Conservation (phyloP, 768 basidiomycete species). For the Auriscalpium orientale region DNA sequence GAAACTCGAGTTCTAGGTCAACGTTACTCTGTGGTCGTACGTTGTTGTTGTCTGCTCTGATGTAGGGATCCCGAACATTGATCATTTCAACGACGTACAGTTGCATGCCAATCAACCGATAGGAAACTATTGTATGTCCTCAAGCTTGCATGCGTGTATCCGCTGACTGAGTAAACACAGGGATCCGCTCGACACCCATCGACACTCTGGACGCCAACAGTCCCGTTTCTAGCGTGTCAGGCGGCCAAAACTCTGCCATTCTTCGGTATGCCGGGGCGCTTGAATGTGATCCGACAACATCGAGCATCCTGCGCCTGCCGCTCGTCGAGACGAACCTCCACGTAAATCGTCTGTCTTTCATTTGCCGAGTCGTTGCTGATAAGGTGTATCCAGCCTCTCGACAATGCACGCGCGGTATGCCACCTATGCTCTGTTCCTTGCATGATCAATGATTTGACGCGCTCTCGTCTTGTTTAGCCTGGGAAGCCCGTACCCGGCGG, state of each 20-base stretch:
- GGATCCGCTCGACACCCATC: constrained; percentile 17
- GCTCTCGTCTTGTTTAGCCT: constrained; percentile 9
- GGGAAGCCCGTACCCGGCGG: constrained; percentile 15
- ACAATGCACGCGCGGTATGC: constrained; percentile 7
- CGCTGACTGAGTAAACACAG: background rate
- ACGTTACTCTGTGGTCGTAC: constrained; percentile 22
- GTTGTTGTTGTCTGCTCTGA: background rate
- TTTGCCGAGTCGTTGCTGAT: background rate
- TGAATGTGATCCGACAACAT: constrained; percentile 20
- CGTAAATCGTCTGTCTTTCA: background rate
- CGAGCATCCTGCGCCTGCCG: constrained; percentile 4
- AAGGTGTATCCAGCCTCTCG: constrained; percentile 7
- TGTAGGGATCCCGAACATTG: background rate
- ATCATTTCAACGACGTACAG: background rate
- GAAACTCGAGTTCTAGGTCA: constrained; percentile 6
- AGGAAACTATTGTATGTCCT: constrained; percentile 36
- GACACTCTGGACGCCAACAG: too few species aligned
- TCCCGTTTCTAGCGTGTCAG: constrained; percentile 19
- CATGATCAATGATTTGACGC: background rate
- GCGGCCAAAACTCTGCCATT: constrained; percentile 31
- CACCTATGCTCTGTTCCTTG: too few species aligned
- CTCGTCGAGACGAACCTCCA: constrained; percentile 17
- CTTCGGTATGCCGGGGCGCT: constrained; percentile 30
- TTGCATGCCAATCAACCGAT: constrained; percentile 34
- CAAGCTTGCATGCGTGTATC: background rate